phyloP scores from a whole-genome alignment of 352 stramenopile genomes.

The Phytophthora multivora region DNA sequence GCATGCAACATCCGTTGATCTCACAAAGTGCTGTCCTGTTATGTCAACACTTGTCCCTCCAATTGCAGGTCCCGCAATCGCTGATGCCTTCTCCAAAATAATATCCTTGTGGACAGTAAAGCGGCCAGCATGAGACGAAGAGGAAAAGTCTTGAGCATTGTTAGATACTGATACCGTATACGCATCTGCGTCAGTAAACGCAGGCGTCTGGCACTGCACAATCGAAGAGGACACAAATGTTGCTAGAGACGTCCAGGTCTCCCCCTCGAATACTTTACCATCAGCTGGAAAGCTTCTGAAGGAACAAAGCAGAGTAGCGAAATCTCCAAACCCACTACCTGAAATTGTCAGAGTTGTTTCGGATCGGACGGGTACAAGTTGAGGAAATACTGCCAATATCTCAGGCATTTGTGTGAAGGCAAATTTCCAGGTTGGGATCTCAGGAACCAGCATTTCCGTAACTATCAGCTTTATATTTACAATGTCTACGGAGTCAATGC shows the following conservation, averaged over 20 bases:
- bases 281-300: constrained; percentile 8
- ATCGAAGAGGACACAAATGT: constrained; percentile 33
- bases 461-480: constrained; percentile 8
- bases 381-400: constrained; percentile 10
- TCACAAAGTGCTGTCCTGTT: constrained; percentile 24
- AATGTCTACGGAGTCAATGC: not conserved
- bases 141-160: constrained; percentile 38
- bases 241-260: not conserved
- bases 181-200: not conserved
- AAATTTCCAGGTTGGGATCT: constrained; percentile 20
- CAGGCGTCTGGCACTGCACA: constrained; percentile 34
- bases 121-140: not conserved
- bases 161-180: constrained; percentile 39
- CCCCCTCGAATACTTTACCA: not conserved
- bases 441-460: constrained; percentile 11
- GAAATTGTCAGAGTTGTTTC: constrained; percentile 30
- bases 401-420: constrained; percentile 19
- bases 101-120: constrained; percentile 26
- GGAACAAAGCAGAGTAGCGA: constrained; percentile 20
- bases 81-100: constrained; percentile 14
- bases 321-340: constrained; percentile 27
- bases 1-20: constrained; percentile 26
- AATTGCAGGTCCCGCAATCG: constrained; percentile 27
- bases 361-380: constrained; percentile 14
- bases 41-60: constrained; percentile 40